Percentiles rank a stretch among this genome's conserved stretches.
phyloP scores from a whole-genome alignment of 1,139 yeast genomes.

The Oligophagozyma castellii region DNA sequence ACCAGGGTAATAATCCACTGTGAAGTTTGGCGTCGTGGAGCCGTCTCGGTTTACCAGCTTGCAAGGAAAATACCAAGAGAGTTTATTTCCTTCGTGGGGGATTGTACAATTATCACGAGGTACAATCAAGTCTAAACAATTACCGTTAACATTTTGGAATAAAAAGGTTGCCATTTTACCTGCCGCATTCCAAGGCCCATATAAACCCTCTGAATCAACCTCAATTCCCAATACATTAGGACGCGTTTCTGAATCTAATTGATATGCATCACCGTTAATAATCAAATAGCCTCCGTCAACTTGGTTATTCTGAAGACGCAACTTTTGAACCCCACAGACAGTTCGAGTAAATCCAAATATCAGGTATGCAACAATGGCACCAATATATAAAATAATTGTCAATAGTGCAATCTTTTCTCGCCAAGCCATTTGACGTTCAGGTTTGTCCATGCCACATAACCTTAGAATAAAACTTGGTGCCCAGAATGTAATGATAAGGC shows the following conservation, averaged over 20 bases:
- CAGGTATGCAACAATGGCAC: conserved; percentile 68
- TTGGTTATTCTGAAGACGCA: conserved; percentile 45
- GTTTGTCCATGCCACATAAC: conserved; percentile 64
- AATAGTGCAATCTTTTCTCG: conserved; percentile 84
- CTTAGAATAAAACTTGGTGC: conserved; percentile 68
- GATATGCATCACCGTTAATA: conserved; percentile 72
- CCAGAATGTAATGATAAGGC: conserved; percentile 76
- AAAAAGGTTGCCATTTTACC: conserved; percentile 80
- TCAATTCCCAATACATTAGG: conserved; percentile 71
- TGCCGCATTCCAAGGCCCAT: conserved; percentile 80
- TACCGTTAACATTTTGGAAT: conserved; percentile 92
- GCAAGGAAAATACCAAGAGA: conserved; percentile 98
- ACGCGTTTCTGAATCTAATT: conserved; percentile 54
- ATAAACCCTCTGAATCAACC: conserved; percentile 53
- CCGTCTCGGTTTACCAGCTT: conserved; percentile 59
- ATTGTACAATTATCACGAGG: conserved; percentile 61
- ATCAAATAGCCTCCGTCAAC: conserved; percentile 51
- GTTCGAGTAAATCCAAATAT: conserved; percentile 87
- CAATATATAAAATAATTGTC: conserved; percentile 58
- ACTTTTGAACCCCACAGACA: conserved; percentile 46
- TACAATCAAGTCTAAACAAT: conserved; percentile 69
- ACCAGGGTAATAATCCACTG: conserved; percentile 53
- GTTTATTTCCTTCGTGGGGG: conserved; percentile 46
- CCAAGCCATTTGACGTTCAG: conserved; percentile 89
- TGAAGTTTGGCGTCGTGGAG: conserved; percentile 46